Percentiles rank a stretch among this genome's conserved stretches.
phyloP scores from a whole-genome alignment of 2,329 filamentous ascomycete species.

The Verticillium klebahnii region DNA sequence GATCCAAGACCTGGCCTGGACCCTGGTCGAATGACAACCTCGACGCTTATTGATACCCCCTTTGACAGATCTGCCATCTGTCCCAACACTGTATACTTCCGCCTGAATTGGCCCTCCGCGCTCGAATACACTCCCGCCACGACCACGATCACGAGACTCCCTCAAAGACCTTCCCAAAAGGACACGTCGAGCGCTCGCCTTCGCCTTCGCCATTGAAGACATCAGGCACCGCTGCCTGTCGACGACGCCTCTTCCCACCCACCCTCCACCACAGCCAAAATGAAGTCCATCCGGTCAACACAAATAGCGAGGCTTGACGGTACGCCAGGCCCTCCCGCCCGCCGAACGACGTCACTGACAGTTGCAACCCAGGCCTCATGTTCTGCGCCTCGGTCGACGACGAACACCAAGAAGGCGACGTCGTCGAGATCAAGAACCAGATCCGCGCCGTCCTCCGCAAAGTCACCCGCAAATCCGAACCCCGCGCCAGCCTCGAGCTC shows the following conservation, averaged over 20 bases:
- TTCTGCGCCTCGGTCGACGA: constrained; percentile 94
- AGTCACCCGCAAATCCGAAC: constrained; percentile 81
- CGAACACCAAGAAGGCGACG: constrained; percentile 70
- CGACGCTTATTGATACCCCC: background rate
- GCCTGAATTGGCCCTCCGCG: background rate
- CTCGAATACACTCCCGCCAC: background rate
- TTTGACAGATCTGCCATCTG: background rate
- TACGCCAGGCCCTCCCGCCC: constrained; percentile 28
- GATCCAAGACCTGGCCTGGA: background rate
- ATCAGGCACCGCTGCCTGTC: background rate
- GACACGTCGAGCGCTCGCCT: background rate
- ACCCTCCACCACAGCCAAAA: constrained; percentile 27
- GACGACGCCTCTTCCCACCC: background rate
- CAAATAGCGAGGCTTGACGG: constrained; percentile 93
- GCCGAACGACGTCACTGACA: constrained; percentile 17
- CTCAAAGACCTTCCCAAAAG: background rate
- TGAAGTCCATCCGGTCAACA: constrained; percentile 74
- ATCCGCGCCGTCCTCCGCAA: constrained; percentile 86
- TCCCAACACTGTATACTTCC: background rate
- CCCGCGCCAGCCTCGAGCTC: constrained; percentile 88
- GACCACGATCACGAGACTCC: background rate
- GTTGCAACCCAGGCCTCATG: constrained; percentile 66
- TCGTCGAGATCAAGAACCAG: constrained; percentile 85
- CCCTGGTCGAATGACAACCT: background rate
- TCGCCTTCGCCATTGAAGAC: background rate